These are phyloP conservation scores for Heritiera fomes DNA, from an alignment of 345 rosid genomes.

Conservation along the genomic window DNA sequence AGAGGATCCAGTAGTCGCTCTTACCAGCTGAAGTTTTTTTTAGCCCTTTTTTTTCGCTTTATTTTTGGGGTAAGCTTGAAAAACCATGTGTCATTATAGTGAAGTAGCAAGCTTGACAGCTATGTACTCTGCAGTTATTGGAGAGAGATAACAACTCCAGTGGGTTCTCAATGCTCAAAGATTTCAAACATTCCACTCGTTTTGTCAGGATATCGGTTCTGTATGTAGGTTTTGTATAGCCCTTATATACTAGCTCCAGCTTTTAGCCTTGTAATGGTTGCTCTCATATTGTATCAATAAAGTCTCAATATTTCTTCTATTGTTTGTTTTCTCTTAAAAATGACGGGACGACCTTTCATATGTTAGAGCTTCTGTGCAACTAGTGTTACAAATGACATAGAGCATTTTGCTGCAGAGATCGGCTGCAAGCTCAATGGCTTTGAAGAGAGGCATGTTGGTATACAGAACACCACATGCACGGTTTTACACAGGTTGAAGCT, in stretches of 20 bases:
- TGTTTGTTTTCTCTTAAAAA: neutral
- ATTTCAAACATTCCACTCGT: neutral
- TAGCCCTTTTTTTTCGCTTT: too few relatives aligned
- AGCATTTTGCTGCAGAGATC: too few relatives aligned
- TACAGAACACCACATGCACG: too few relatives aligned
- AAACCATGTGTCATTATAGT: neutral
- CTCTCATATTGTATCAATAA: neutral
- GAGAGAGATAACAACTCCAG: neutral
- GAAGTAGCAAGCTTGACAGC: slow-evolving; percentile 8
- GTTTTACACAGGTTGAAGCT: too few relatives aligned
- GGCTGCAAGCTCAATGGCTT: too few relatives aligned
- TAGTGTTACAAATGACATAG: too few relatives aligned
- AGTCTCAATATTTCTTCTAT: neutral
- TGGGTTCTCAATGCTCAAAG: neutral
- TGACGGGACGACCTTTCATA: too few relatives aligned
- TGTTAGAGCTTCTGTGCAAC: too few relatives aligned
- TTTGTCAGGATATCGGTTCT: neutral
- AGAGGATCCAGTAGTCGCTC: neutral
- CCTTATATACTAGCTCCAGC: neutral
- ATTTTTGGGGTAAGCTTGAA: neutral
- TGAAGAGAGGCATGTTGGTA: too few relatives aligned
- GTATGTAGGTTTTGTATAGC: slow-evolving; percentile 5
- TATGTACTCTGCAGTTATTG: neutral
- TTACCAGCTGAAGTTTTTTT: neutral
- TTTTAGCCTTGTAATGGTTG: neutral